Evolutionary conservation across 345 rosid genomes (phyloP).

Genomic region (Citrus mangshanensis): DNA sequence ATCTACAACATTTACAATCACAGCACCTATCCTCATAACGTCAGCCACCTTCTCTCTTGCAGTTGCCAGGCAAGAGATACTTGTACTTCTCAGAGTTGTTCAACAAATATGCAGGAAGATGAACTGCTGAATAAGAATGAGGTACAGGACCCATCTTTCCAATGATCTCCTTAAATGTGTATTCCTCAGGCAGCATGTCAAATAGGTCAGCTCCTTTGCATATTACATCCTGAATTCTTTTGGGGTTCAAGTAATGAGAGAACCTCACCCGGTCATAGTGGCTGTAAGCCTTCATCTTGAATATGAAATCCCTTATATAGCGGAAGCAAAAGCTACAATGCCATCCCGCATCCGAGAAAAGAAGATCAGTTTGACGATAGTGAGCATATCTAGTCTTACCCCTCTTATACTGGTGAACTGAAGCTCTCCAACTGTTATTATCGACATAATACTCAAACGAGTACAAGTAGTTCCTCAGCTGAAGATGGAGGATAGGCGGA

Average conservation of each 20-base stretch:
- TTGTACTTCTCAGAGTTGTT: conserved; percentile 69
- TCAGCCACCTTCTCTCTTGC: conserved; percentile 77
- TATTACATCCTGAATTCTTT: conserved; percentile 79
- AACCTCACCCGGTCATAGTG: conserved; percentile 88
- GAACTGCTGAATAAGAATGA: conserved; percentile 67
- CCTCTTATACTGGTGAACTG: conserved; percentile 58
- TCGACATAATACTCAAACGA: conserved; percentile 72
- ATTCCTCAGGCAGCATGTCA: conserved; percentile 94
- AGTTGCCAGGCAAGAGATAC: conserved; percentile 84
- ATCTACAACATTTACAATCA: conserved; percentile 18
- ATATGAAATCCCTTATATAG: conserved; percentile 60
- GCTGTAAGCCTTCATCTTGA: conserved; percentile 98
- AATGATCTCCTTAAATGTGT: conserved; percentile 83
- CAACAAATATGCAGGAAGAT: conserved; percentile 69
- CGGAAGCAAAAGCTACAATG: conserved; percentile 98
- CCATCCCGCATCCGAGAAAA: conserved; percentile 87
- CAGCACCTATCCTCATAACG: not conserved
- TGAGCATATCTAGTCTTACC: conserved; percentile 83
- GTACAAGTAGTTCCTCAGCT: conserved; percentile 76
- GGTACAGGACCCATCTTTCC: conserved; percentile 90
- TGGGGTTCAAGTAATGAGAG: conserved; percentile 71
- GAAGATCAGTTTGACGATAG: conserved; percentile 65
- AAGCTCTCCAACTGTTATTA: conserved; percentile 92
- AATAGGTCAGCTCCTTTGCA: conserved; percentile 78
- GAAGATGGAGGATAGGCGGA: conserved; percentile 85